Percentiles rank a stretch among this genome's conserved stretches.
phyloP scores from a whole-genome alignment of 345 rosid species.

The Durio zibethinus region DNA sequence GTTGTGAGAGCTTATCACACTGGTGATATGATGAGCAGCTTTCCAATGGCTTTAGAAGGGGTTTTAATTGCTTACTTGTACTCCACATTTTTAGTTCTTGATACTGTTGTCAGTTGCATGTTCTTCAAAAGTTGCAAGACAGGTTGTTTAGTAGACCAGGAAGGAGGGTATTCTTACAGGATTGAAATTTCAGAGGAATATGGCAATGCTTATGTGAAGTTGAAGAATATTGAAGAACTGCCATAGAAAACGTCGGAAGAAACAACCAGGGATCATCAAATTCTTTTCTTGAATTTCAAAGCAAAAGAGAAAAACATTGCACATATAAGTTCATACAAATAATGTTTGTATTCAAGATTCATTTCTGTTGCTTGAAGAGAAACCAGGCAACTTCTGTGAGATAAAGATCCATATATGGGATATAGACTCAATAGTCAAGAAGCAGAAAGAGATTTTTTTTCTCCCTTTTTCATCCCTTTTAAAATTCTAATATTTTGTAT shows the following conservation, averaged over 20 bases:
- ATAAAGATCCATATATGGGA: not conserved
- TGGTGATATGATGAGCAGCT: constrained; percentile 14
- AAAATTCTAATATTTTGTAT: not conserved
- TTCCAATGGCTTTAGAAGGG: constrained; percentile 44
- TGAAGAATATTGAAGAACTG: constrained; percentile 28
- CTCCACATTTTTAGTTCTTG: constrained; percentile 65
- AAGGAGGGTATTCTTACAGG: constrained; percentile 21
- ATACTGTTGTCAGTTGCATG: constrained; percentile 48
- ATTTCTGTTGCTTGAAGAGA: constrained; percentile 18
- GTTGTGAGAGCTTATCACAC: constrained; percentile 34
- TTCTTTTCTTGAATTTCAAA: constrained; percentile 1
- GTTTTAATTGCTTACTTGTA: constrained; percentile 65
- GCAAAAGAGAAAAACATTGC: not conserved
- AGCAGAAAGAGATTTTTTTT: not conserved
- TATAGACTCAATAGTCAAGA: not conserved
- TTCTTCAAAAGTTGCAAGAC: constrained; percentile 63
- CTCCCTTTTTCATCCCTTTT: not conserved
- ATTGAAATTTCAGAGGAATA: constrained; percentile 38
- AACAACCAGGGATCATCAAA: constrained; percentile 1
- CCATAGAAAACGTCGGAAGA: constrained; percentile 21
- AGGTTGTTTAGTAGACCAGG: constrained; percentile 18
- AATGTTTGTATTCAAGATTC: not conserved
- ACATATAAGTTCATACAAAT: constrained; percentile 1
- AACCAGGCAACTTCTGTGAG: constrained; percentile 13
- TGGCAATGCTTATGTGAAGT: constrained; percentile 12